Evolutionary conservation across 164 flowering plant genomes (phyloP).

Genomic region (Taxillus chinensis): DNA sequence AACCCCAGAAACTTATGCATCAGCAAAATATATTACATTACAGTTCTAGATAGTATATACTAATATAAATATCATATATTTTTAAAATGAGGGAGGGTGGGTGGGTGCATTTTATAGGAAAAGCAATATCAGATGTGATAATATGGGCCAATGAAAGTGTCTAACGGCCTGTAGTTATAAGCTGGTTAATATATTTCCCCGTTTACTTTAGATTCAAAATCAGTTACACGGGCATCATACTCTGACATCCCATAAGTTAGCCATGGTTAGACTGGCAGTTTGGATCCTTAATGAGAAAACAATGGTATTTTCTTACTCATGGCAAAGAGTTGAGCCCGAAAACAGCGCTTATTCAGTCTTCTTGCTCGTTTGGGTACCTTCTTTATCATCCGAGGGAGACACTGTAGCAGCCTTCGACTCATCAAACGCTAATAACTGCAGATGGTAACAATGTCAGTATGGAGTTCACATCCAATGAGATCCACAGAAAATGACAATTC

Average conservation of each 20-base stretch:
- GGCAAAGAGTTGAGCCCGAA: neutral
- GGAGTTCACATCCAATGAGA: neutral
- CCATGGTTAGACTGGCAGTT: constrained; percentile 1
- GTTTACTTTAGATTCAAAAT: neutral
- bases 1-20: no score
- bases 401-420: constrained; percentile 42
- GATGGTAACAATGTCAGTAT: neutral
- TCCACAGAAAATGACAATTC: neutral
- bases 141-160: no score
- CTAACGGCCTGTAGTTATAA: no score
- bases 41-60: no score
- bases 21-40: no score
- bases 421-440: constrained; percentile 66
- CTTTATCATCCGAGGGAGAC: constrained; percentile 22
- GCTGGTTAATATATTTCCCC: neutral
- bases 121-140: no score
- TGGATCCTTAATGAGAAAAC: constrained; percentile 1
- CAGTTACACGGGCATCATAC: constrained; percentile 9
- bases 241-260: constrained; percentile 10
- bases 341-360: constrained; percentile 34
- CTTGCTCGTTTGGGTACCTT: constrained; percentile 32
- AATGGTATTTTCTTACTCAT: neutral
- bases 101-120: no score
- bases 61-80: no score
- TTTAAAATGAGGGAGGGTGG: no score